Evolutionary conservation across 257 asterid species (phyloP), one percentile per base, ranked within the genome.

Genomic region (Nicotiana sylvestris): DNA sequence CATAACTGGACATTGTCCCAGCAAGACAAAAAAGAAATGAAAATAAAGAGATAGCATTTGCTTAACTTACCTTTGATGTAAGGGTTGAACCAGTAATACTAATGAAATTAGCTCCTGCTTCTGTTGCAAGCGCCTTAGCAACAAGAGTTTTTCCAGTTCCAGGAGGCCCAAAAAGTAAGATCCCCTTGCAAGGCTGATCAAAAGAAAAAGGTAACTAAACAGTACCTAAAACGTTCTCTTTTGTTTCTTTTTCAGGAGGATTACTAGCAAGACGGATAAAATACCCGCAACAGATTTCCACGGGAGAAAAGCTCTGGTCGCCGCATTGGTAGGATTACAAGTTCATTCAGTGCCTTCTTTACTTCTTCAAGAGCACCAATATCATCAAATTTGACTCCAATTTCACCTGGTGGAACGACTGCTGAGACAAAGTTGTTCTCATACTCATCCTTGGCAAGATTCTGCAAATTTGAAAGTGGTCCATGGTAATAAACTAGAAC

Each of bases 141-240:
- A 96, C 88, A 85, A 96, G 99, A 66, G 99, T 96, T 89, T 96
- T 96, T 74, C 99, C 99, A 61, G 99, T 96, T 82, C 99, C 99
- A 43, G 99, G 99, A 78, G 99, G 99, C 15, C 99, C 99, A 86
- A 96, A 94, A 64, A 96, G 98, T 86, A 96, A 89, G 83, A 96
- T 91, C 35, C 99, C 99, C 90, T 96, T 96, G 97, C 99, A 96
- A 85, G 99, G 99, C 99, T 96, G 94, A 86, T 16, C 56, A 81
- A 70, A 70, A 62, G 25, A 76, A 77, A 49, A 83, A 46, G 83
- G 49, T 46, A 57, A 76, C n/a, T 70, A 9, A 81, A 55, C 33
- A 62, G 65, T 84, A 83, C 64, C 62, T 49, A 76, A 76, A 76
- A 51, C 64, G 4, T 25, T 61, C 62, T 46, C 3, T 49, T 72